Percentiles rank a stretch among this genome's conserved stretches.
These are phyloP conservation scores for Claviceps pusilla DNA, from an alignment of 2,329 filamentous ascomycete genomes.

Conservation along the genomic window DNA sequence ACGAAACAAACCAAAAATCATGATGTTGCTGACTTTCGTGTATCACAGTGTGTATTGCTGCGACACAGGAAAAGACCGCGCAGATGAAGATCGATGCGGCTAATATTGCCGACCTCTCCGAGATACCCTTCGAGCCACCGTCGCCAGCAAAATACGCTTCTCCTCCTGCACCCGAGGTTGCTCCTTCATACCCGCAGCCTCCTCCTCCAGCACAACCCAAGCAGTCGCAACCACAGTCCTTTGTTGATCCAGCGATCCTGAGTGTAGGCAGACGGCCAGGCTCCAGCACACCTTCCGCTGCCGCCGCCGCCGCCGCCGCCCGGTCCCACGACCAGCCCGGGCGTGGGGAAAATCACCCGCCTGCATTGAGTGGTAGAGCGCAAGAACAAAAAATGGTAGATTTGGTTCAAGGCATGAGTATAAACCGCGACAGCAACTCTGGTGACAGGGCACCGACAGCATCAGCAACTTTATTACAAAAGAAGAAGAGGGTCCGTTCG, in stretches of 20 bases:
- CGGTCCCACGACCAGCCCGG: slow-evolving; percentile 4
- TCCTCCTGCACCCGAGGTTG: slow-evolving; percentile 12
- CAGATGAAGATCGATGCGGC: slow-evolving; percentile 31
- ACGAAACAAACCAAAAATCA: not conserved
- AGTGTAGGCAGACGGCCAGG: slow-evolving; percentile 41
- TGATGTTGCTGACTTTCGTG: not conserved
- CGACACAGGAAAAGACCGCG: slow-evolving; percentile 26
- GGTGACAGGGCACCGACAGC: slow-evolving; percentile 10
- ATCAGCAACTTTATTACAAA: slow-evolving; percentile 13
- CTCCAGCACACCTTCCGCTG: slow-evolving; percentile 11
- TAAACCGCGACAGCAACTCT: slow-evolving; percentile 8
- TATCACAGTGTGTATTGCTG: slow-evolving; percentile 23
- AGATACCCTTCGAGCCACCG: slow-evolving; percentile 19
- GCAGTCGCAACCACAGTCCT: slow-evolving; percentile 26
- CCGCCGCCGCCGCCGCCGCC: slow-evolving; percentile 5
- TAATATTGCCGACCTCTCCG: slow-evolving; percentile 30
- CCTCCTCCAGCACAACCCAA: slow-evolving; percentile 12
- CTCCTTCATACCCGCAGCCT: slow-evolving; percentile 7
- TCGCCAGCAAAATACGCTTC: slow-evolving; percentile 15
- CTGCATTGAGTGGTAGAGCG: slow-evolving; percentile 2
- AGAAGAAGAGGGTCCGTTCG: slow-evolving; percentile 16
- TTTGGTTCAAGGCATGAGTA: slow-evolving; percentile 14
- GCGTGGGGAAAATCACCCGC: slow-evolving; percentile 1
- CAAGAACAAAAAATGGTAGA: slow-evolving; percentile 13
- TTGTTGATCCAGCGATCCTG: slow-evolving; percentile 72